Evolutionary conservation across 2,329 filamentous ascomycete species (phyloP).

Genomic region (Beauveria medogensis): DNA sequence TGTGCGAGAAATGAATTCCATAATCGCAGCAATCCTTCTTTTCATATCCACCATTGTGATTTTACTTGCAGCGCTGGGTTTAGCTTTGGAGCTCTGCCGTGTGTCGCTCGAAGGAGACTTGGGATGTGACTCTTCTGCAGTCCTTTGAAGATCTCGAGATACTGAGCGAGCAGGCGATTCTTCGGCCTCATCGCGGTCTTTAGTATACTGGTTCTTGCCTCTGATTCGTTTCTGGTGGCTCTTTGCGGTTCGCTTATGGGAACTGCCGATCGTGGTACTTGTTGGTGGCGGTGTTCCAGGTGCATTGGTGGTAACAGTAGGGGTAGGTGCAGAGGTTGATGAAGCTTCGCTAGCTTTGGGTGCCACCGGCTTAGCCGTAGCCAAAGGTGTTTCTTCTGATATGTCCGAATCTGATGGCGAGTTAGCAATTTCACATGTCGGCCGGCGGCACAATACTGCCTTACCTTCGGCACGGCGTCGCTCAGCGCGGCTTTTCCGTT

Average conservation of each 20-base stretch:
- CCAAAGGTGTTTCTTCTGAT: slow-evolving; percentile 56
- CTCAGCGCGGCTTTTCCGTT: slow-evolving; percentile 75
- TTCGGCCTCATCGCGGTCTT: slow-evolving; percentile 57
- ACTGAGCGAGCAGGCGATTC: slow-evolving; percentile 50
- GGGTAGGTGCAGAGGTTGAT: slow-evolving; percentile 21
- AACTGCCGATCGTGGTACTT: slow-evolving; percentile 36
- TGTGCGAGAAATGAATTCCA: slow-evolving; percentile 83
- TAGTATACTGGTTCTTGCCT: slow-evolving; percentile 76
- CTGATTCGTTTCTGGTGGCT: slow-evolving; percentile 58
- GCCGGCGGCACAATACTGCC: slow-evolving; percentile 12
- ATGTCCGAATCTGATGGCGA: slow-evolving; percentile 56
- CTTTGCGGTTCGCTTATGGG: slow-evolving; percentile 52
- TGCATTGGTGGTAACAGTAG: slow-evolving; percentile 19
- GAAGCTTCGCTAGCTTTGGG: slow-evolving; percentile 25
- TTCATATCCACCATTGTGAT: slow-evolving; percentile 85
- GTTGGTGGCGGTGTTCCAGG: slow-evolving; percentile 36
- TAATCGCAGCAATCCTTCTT: slow-evolving; percentile 71
- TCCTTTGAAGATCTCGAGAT: slow-evolving; percentile 39
- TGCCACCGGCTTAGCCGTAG: slow-evolving; percentile 24
- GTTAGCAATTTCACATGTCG: slow-evolving; percentile 12
- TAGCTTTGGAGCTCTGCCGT: slow-evolving; percentile 47
- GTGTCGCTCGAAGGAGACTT: slow-evolving; percentile 34
- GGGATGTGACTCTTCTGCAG: slow-evolving; percentile 28
- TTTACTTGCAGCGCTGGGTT: slow-evolving; percentile 50
- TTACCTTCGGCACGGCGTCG: slow-evolving; percentile 74